Percentiles rank a stretch among this genome's conserved stretches.
These are phyloP conservation scores for Metschnikowia amazonensis DNA, from an alignment of 805 yeast species.

Conservation along the genomic window DNA sequence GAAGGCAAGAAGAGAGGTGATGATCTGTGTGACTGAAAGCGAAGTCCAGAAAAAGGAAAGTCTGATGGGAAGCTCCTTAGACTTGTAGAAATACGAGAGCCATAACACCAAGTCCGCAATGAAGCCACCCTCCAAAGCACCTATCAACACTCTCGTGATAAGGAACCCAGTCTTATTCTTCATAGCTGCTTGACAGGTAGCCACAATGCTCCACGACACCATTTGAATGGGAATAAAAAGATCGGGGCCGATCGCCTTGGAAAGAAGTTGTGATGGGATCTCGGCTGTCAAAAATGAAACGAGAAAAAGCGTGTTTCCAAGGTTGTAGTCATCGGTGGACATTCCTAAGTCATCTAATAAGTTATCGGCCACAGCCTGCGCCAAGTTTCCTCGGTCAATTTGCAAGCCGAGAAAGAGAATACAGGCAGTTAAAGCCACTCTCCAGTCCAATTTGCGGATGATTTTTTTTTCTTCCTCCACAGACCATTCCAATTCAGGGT, in stretches of 20 bases:
- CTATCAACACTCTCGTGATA: constrained; percentile 49
- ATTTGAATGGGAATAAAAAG: constrained; percentile 59
- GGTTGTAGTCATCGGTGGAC: constrained; percentile 56
- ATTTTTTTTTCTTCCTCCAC: constrained; percentile 47
- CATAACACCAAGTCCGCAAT: constrained; percentile 52
- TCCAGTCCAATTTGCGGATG: constrained; percentile 49
- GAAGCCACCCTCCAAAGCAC: constrained; percentile 60
- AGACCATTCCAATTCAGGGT: constrained; percentile 55
- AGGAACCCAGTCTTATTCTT: constrained; percentile 40
- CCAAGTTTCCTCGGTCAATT: constrained; percentile 54
- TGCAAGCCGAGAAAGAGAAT: constrained; percentile 57
- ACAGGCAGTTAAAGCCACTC: constrained; percentile 56
- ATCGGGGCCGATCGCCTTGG: constrained; percentile 63
- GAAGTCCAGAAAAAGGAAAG: constrained; percentile 60
- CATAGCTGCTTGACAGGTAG: constrained; percentile 49
- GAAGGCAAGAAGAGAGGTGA: constrained; percentile 45
- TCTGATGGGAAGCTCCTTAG: constrained; percentile 54
- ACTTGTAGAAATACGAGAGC: constrained; percentile 63
- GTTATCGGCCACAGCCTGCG: constrained; percentile 57
- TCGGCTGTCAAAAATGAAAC: constrained; percentile 55
- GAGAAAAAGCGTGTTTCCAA: constrained; percentile 53
- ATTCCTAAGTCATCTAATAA: constrained; percentile 48
- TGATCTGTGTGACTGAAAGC: constrained; percentile 44
- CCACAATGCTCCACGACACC: constrained; percentile 53
- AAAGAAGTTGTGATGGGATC: constrained; percentile 61